Evolutionary conservation across 495 filamentous ascomycete species (phyloP).

Genomic region (Viridothelium virens): DNA sequence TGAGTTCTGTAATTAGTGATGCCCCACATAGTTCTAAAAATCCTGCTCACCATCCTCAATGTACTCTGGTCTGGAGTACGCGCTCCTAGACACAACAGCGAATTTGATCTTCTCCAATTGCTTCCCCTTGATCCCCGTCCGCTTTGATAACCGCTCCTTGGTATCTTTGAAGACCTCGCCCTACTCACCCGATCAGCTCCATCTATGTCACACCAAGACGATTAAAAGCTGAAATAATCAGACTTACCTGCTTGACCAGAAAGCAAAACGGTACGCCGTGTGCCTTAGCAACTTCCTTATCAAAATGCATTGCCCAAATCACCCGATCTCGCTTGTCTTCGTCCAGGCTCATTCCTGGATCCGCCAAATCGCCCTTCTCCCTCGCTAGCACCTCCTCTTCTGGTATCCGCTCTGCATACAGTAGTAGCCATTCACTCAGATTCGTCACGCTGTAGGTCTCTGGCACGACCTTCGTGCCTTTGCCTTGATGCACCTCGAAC

Average conservation of each 20-base stretch:
- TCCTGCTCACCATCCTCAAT: conserved; percentile 70
- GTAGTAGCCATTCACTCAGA: conserved; percentile 75
- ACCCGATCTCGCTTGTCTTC: conserved; percentile 42
- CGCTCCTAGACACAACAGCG: conserved; percentile 61
- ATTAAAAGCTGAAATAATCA: conserved; percentile 7
- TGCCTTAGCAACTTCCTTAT: conserved; percentile 68
- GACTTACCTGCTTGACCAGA: conserved; percentile 68
- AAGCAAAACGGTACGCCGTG: conserved; percentile 89
- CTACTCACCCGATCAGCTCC: conserved; percentile 34
- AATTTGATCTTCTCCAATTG: conserved; percentile 98
- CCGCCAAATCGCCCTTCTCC: conserved; percentile 58
- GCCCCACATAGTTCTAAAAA: not conserved
- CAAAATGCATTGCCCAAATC: conserved; percentile 83
- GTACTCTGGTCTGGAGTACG: conserved; percentile 70
- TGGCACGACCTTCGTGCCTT: conserved; percentile 66
- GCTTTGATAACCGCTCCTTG: conserved; percentile 78
- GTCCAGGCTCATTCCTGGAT: not conserved
- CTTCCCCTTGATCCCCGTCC: conserved; percentile 93
- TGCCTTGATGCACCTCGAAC: conserved; percentile 70
- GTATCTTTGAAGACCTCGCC: conserved; percentile 85
- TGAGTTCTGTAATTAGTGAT: conserved; percentile 32
- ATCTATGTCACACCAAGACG: not conserved
- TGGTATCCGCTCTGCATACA: conserved; percentile 73
- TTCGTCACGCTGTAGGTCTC: conserved; percentile 56
- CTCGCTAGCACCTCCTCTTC: conserved; percentile 58